Conservation (phyloP, 306 rosid species). For the Vigna hirtella region DNA sequence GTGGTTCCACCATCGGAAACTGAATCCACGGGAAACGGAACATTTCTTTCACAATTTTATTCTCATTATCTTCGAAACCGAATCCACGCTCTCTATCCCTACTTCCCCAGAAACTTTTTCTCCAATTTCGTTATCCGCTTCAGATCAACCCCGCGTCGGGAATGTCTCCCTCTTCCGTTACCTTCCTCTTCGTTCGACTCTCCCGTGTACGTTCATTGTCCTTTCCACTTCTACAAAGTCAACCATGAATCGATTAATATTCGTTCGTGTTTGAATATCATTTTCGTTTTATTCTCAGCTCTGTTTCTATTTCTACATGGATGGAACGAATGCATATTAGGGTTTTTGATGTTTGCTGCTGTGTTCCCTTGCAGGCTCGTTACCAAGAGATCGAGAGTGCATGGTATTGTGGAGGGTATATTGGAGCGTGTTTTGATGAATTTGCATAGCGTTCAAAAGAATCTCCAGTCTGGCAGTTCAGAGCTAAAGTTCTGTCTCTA, state of each 20-base stretch:
- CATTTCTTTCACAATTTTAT: conserved; percentile 51
- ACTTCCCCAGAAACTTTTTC: conserved; percentile 52
- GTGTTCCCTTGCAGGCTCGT: conserved; percentile 52
- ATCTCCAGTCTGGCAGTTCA: conserved; percentile 87
- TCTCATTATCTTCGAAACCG: conserved; percentile 60
- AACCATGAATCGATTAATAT: not conserved
- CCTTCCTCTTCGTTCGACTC: conserved; percentile 58
- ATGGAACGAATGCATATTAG: conserved; percentile 5
- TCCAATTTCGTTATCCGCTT: conserved; percentile 50
- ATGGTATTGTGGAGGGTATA: conserved; percentile 65
- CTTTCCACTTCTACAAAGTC: conserved; percentile 17
- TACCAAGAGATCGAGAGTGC: conserved; percentile 57
- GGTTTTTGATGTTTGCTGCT: not conserved
- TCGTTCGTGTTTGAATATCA: not conserved
- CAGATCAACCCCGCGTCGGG: conserved; percentile 53
- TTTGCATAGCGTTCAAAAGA: conserved; percentile 74
- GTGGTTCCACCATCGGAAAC: conserved; percentile 43
- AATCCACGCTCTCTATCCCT: conserved; percentile 49
- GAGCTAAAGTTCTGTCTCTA: conserved; percentile 66
- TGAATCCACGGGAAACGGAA: conserved; percentile 39
- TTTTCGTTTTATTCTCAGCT: not conserved
- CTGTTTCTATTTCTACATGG: not conserved
- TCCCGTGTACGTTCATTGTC: conserved; percentile 51
- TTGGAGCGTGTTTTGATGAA: conserved; percentile 54
- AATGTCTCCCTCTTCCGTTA: conserved; percentile 77